Conservation (phyloP, 768 basidiomycete species). For the Leucosporidium scottii region DNA sequence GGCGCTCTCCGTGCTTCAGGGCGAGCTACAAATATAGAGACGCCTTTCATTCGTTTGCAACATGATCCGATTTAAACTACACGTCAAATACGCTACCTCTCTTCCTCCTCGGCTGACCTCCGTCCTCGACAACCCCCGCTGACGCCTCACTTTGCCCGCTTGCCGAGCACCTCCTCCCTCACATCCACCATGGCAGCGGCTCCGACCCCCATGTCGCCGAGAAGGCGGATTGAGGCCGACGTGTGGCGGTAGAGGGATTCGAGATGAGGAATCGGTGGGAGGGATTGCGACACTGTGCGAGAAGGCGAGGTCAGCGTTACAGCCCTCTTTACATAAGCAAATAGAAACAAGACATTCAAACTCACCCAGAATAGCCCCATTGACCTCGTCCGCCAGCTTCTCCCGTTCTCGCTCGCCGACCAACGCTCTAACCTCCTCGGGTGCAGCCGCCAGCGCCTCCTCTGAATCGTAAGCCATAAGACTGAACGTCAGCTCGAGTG, state of each 20-base stretch:
- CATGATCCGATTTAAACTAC: too few species aligned
- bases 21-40: too few species aligned
- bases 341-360: slow-evolving; percentile 11
- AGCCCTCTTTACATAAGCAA: too few species aligned
- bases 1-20: too few species aligned
- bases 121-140: too few species aligned
- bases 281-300: slow-evolving; percentile 64
- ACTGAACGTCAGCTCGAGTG: slow-evolving; percentile 67
- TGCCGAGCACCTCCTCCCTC: too few species aligned
- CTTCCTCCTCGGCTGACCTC: too few species aligned
- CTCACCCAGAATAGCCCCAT: slow-evolving; percentile 74
- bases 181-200: slow-evolving; percentile 56
- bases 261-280: slow-evolving; percentile 61
- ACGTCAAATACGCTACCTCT: too few species aligned
- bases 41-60: too few species aligned
- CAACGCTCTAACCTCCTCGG: slow-evolving; percentile 59
- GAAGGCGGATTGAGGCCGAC: slow-evolving; percentile 58
- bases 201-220: slow-evolving; percentile 65
- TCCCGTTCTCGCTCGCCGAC: slow-evolving; percentile 62
- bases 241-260: slow-evolving; percentile 74
- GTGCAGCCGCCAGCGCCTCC: slow-evolving; percentile 49
- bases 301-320: not conserved
- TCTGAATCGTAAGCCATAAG: slow-evolving; percentile 76
- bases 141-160: too few species aligned
- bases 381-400: slow-evolving; percentile 56